Evolutionary conservation across 83 land plant species (phyloP).

Genomic region (Picea abies): DNA sequence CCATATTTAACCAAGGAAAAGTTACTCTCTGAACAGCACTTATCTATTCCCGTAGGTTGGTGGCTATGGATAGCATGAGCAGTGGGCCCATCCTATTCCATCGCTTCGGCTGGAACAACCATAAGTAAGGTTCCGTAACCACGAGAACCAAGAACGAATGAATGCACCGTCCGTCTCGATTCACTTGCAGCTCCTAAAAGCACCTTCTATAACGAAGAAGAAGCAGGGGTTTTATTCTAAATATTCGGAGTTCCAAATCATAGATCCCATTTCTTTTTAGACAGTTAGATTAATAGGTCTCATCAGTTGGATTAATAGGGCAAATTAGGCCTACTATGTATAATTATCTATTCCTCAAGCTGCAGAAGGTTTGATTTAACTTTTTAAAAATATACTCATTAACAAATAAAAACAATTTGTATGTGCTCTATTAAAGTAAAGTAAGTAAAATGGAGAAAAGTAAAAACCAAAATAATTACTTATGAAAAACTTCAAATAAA

Average conservation of each 20-base stretch:
- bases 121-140: not conserved
- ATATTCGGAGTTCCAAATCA: not conserved
- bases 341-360: too few species aligned
- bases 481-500: too few species aligned
- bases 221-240: not conserved
- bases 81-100: not conserved
- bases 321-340: too few species aligned
- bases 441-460: too few species aligned
- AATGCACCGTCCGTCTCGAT: slow-evolving; percentile 2
- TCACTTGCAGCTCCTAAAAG: not conserved
- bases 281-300: not conserved
- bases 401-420: too few species aligned
- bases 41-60: slow-evolving; percentile 8
- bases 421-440: too few species aligned
- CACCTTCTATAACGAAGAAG: slow-evolving; percentile 5
- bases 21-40: not conserved
- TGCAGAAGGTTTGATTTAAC: too few species aligned
- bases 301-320: not conserved
- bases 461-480: too few species aligned
- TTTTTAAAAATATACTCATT: too few species aligned
- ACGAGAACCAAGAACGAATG: slow-evolving; percentile 11
- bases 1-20: too few species aligned
- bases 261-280: not conserved
- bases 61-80: slow-evolving; percentile 9
- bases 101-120: not conserved